Conservation (phyloP, 108 stramenopile genomes). For the Thalassiosira profunda region DNA sequence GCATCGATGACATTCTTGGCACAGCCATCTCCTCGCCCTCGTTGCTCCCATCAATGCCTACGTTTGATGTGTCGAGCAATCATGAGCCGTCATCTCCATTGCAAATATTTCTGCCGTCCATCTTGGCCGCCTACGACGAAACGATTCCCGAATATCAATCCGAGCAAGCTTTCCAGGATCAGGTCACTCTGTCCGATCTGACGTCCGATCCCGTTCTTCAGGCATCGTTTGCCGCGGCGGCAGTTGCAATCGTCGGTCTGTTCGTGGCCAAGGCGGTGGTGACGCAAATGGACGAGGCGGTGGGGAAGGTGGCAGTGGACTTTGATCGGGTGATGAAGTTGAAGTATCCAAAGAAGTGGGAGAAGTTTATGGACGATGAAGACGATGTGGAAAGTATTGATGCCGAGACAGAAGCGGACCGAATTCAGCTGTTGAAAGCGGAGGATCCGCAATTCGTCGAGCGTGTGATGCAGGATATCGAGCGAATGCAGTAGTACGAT, state of each 20-base stretch:
- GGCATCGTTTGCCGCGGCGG: conserved; percentile 16
- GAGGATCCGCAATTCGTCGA: conserved; percentile 31
- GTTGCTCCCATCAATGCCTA: too few species aligned
- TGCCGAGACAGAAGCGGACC: conserved; percentile 20
- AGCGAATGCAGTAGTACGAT: conserved; percentile 1
- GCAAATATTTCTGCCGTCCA: too few species aligned
- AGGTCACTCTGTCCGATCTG: conserved; percentile 20
- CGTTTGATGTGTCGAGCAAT: too few species aligned
- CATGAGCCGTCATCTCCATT: too few species aligned
- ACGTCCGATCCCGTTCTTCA: conserved; percentile 32
- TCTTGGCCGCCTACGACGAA: conserved; percentile 11
- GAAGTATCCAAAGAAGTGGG: conserved; percentile 41
- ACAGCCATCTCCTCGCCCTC: too few species aligned
- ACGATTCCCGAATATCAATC: conserved; percentile 15
- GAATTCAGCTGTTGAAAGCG: conserved; percentile 20
- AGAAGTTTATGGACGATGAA: conserved; percentile 6
- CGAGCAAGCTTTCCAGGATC: conserved; percentile 28
- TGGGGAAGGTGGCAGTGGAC: conserved; percentile 24
- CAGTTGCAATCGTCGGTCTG: conserved; percentile 14
- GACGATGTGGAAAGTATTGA: neutral
- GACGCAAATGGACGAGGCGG: conserved; percentile 32
- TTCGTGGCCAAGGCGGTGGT: conserved; percentile 30
- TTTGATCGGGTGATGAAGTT: conserved; percentile 26
- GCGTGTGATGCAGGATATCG: conserved; percentile 26
- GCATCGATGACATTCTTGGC: too few species aligned